These are phyloP conservation scores for Terfezia boudieri DNA, from an alignment of 495 filamentous ascomycete species.

Conservation along the genomic window DNA sequence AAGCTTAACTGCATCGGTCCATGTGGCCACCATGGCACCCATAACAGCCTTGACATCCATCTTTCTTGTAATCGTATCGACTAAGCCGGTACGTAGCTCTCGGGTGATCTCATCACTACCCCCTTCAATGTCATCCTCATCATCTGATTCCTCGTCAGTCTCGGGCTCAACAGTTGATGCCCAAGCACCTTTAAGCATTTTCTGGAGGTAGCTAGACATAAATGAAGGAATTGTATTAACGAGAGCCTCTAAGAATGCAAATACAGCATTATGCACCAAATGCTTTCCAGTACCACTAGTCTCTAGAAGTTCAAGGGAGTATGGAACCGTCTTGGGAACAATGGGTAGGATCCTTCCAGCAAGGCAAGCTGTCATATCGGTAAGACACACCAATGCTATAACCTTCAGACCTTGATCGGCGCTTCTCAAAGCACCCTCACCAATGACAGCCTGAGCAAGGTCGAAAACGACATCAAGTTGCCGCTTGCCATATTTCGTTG, in stretches of 20 bases:
- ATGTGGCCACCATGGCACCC: constrained; percentile 6
- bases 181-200: constrained; percentile 26
- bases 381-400: constrained; percentile 67
- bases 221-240: constrained; percentile 67
- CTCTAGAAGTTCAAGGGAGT: constrained; percentile 43
- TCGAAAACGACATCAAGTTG: constrained; percentile 12
- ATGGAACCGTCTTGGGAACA: constrained; percentile 49
- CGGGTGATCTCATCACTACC: constrained; percentile 4
- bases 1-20: constrained; percentile 1
- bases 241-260: constrained; percentile 54
- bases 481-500: constrained; percentile 78
- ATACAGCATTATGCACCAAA: constrained; percentile 54
- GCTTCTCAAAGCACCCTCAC: constrained; percentile 49
- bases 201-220: constrained; percentile 50
- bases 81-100: constrained; percentile 42
- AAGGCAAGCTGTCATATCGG: constrained; percentile 71
- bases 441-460: constrained; percentile 37
- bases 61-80: constrained; percentile 47
- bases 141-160: constrained; percentile 20
- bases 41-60: constrained; percentile 36
- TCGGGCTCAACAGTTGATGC: constrained; percentile 30
- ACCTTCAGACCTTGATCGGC: constrained; percentile 47
- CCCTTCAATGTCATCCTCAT: neutral
- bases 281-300: constrained; percentile 32
- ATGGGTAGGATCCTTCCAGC: constrained; percentile 64